These are phyloP conservation scores for Epichloe typhina DNA, from an alignment of 2,329 filamentous ascomycete genomes.

Conservation along the genomic window DNA sequence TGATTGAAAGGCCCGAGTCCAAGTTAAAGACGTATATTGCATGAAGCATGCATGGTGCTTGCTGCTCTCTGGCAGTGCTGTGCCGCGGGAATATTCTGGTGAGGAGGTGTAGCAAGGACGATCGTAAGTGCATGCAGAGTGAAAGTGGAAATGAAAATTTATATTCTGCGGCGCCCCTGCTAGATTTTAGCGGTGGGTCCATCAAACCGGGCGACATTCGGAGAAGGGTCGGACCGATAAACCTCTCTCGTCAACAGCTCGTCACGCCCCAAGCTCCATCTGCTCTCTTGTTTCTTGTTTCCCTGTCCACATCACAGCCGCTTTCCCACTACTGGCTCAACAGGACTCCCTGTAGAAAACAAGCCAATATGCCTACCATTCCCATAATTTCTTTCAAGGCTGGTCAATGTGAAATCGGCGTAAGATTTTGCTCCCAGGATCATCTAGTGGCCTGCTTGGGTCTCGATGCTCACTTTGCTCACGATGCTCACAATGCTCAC, in stretches of 20 bases:
- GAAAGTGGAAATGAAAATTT: background rate
- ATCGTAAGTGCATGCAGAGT: background rate
- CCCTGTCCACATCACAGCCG: background rate
- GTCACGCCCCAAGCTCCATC: background rate
- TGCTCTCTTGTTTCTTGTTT: background rate
- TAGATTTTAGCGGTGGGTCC: background rate
- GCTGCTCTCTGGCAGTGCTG: background rate
- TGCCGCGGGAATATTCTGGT: too few species aligned
- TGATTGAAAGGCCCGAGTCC: background rate
- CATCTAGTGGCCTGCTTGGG: slow-evolving; percentile 1
- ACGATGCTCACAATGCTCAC: background rate
- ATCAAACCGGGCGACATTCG: background rate
- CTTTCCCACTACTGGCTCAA: background rate
- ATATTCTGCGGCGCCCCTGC: background rate
- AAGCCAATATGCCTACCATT: slow-evolving; percentile 55
- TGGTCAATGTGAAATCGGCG: slow-evolving; percentile 73
- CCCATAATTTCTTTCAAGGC: slow-evolving; percentile 96
- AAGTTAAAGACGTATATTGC: background rate
- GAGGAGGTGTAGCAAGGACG: background rate
- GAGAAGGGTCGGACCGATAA: slow-evolving; percentile 12
- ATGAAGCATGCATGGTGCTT: background rate
- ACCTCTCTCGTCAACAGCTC: background rate
- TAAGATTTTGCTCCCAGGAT: slow-evolving; percentile 28
- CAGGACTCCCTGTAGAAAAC: slow-evolving; percentile 1
- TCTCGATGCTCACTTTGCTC: slow-evolving; percentile 8